Conservation (phyloP, 176 grass and related monocot genomes). For the Bolboschoenus planiculmis region DNA sequence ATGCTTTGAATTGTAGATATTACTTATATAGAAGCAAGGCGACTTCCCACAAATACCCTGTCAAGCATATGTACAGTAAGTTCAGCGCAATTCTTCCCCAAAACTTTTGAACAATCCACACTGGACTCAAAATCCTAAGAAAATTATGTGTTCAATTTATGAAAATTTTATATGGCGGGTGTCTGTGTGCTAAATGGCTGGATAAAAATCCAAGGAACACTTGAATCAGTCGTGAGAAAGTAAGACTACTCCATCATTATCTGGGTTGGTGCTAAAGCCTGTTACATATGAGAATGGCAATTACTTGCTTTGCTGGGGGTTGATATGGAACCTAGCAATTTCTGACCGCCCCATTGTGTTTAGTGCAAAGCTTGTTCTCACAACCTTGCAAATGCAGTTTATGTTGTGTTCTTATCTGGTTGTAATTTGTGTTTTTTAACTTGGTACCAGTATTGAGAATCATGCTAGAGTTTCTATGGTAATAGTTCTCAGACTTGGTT, state of each 20-base stretch:
- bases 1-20: constrained; percentile 24
- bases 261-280: neutral
- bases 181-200: neutral
- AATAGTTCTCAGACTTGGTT: neutral
- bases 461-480: neutral
- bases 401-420: neutral
- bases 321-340: neutral
- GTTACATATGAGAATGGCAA: neutral
- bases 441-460: neutral
- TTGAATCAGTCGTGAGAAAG: neutral
- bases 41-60: constrained; percentile 59
- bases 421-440: neutral
- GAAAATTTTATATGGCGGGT: neutral
- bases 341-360: neutral
- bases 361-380: constrained; percentile 1
- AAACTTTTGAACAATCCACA: neutral
- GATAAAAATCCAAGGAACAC: neutral
- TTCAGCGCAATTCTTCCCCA: neutral
- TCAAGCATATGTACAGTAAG: neutral
- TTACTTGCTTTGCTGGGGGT: neutral
- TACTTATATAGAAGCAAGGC: constrained; percentile 76
- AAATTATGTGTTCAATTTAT: neutral
- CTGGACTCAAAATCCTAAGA: neutral
- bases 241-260: neutral
- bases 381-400: neutral